Evolutionary conservation across 768 basidiomycete genomes (phyloP).

Genomic region (Trametopsis cervina): DNA sequence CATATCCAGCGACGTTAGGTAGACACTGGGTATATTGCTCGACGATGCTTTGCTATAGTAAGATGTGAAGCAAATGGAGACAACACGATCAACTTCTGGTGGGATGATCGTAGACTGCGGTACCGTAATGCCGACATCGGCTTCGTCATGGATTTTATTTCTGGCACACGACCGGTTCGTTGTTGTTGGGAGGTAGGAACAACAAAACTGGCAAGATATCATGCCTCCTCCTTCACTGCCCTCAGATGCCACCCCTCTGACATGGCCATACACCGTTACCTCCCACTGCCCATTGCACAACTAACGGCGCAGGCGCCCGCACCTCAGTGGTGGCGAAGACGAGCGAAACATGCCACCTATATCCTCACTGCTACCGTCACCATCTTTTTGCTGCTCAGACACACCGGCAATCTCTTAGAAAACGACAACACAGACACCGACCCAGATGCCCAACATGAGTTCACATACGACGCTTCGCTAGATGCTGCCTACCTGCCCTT

Average conservation of each 20-base stretch:
- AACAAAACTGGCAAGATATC: too few relatives aligned
- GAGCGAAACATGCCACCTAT: slow-evolving; percentile 4
- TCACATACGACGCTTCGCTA: background rate
- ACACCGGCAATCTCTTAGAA: slow-evolving; percentile 8
- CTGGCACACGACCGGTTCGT: slow-evolving; percentile 10
- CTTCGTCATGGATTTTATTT: too few relatives aligned
- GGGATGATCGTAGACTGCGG: too few relatives aligned
- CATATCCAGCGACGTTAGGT: too few relatives aligned
- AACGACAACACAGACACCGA: slow-evolving; percentile 8
- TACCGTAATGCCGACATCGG: too few relatives aligned
- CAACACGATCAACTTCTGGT: too few relatives aligned
- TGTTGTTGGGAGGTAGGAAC: too few relatives aligned
- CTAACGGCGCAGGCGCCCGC: slow-evolving; percentile 7
- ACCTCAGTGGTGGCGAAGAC: background rate
- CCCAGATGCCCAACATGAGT: slow-evolving; percentile 6
- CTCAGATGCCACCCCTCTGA: slow-evolving; percentile 2
- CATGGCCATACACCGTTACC: slow-evolving; percentile 8
- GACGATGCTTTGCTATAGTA: too few relatives aligned
- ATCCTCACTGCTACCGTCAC: slow-evolving; percentile 11
- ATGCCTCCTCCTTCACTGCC: background rate
- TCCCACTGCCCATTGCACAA: slow-evolving; percentile 13
- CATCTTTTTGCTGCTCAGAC: slow-evolving; percentile 15
- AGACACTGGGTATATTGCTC: too few relatives aligned
- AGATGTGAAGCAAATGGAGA: too few relatives aligned
- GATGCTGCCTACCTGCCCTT: slow-evolving; percentile 13